These are phyloP conservation scores for Ustilago cynodontis DNA, from an alignment of 1,284 basidiomycete genomes.

Conservation along the genomic window DNA sequence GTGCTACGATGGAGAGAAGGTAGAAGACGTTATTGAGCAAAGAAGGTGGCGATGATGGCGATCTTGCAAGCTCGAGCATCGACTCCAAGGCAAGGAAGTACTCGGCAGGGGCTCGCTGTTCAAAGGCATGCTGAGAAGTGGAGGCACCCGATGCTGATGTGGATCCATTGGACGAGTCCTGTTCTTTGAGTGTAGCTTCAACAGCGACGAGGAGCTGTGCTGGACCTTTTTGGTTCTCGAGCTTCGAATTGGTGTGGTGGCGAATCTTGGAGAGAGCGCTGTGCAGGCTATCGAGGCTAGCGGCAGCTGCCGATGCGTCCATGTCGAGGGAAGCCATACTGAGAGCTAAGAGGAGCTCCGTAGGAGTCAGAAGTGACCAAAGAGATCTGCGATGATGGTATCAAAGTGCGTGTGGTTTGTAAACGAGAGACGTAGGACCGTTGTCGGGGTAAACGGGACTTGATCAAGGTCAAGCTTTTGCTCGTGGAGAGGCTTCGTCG, in stretches of 20 bases:
- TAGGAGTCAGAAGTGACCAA: not conserved
- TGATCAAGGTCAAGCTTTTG: not conserved
- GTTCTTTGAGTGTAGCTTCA: conserved; percentile 87
- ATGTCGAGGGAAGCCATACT: conserved; percentile 40
- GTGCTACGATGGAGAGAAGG: conserved; percentile 63
- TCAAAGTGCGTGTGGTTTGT: not conserved
- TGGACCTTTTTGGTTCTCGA: conserved; percentile 89
- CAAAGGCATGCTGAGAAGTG: conserved; percentile 77
- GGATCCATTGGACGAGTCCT: conserved; percentile 73
- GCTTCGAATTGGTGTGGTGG: conserved; percentile 82
- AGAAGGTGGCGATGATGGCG: conserved; percentile 36
- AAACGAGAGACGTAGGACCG: not conserved
- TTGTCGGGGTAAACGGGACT: not conserved
- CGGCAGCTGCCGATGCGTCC: conserved; percentile 43
- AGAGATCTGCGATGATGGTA: not conserved
- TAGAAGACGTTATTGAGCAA: conserved; percentile 61
- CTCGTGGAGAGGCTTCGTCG: not conserved
- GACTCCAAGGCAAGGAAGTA: conserved; percentile 66
- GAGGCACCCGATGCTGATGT: conserved; percentile 73
- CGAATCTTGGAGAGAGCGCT: conserved; percentile 79
- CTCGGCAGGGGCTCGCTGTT: conserved; percentile 55
- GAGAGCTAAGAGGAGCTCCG: not conserved
- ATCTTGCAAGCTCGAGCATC: conserved; percentile 54
- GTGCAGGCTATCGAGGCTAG: conserved; percentile 47
- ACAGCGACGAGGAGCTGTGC: conserved; percentile 89